Base-by-base conservation (phyloP, 306 rosid genomes). In the Ceratonia siliqua region DNA sequence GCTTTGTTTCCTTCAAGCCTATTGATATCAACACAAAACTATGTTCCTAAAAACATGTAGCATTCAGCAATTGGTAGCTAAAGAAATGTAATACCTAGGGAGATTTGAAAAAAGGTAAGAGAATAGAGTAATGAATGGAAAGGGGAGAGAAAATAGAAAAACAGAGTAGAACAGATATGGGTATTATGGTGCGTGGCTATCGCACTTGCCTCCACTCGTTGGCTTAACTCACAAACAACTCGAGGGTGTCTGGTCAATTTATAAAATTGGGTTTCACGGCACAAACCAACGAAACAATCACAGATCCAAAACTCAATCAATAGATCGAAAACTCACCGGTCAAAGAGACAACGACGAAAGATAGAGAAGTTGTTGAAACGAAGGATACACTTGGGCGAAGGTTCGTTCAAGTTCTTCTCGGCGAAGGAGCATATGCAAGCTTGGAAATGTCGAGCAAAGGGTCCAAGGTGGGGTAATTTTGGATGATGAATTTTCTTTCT, bases 231-330 rank as follows among this genome's bases (percentile, higher is more conserved):
- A 78, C 62, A 45, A 75, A 68, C 5, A 8, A 71, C 49, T 1
- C n/a, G 20, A 79, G 85, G 66, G 43, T 63, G 70, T 63, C 17
- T 39, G 72, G 83, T 81, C 87, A 82, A 86, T 88, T 85, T 81
- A 83, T 77, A 85, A 88, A 67, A 56, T 79, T 57, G 18, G 66
- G 79, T 59, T 85, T 68, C 78, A 67, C 56, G 70, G 79, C 84
- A 84, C 81, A 81, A 88, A 64, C 18, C 73, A 88, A 87, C 88
- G 87, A 85, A 85, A 85, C 79, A 48, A 77, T 74, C 86, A 64
- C 84, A n/a, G n/a, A n/a, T n/a, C n/a, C n/a, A n/a, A n/a, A n/a
- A n/a, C n/a, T n/a, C n/a, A n/a, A n/a, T n/a, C n/a, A n/a, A n/a
- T n/a, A n/a, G n/a, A n/a, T n/a, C n/a, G n/a, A n/a, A n/a, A n/a